phyloP scores from a whole-genome alignment of 176 grass and related monocot genomes.

The Oropetium thomaeum region DNA sequence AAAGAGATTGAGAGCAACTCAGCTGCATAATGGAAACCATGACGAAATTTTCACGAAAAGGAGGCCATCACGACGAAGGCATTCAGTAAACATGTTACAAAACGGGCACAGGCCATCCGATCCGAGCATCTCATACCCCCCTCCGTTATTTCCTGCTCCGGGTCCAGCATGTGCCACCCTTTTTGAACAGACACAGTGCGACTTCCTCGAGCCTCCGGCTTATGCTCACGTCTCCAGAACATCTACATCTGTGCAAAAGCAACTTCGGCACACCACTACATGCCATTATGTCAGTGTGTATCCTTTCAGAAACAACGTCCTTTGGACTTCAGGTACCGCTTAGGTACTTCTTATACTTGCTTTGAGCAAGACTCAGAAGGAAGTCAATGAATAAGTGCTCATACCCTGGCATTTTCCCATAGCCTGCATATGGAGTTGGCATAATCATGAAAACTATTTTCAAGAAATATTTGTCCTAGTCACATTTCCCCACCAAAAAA shows the following conservation, averaged over 20 bases:
- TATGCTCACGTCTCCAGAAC: slow-evolving; percentile 9
- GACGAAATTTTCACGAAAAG: neutral
- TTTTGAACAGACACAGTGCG: slow-evolving; percentile 2
- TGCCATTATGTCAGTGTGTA: neutral
- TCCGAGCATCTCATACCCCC: slow-evolving; percentile 11
- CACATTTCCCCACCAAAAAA: neutral
- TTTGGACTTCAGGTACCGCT: slow-evolving; percentile 20
- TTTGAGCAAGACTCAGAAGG: slow-evolving; percentile 52
- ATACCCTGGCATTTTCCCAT: slow-evolving; percentile 88
- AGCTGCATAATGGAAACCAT: neutral
- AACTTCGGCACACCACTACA: neutral
- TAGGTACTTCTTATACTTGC: slow-evolving; percentile 59
- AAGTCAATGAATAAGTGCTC: slow-evolving; percentile 78
- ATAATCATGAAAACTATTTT: neutral
- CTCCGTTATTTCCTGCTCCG: neutral
- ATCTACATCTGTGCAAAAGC: slow-evolving; percentile 25
- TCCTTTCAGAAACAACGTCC: neutral
- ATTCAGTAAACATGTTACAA: slow-evolving; percentile 2
- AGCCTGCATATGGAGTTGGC: slow-evolving; percentile 40
- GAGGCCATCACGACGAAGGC: neutral
- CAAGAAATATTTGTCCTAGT: neutral
- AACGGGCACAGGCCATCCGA: neutral
- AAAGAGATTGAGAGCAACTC: neutral
- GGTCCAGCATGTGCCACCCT: neutral
- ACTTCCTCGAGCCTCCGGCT: slow-evolving; percentile 20